Evolutionary conservation across 2,329 filamentous ascomycete genomes (phyloP), one percentile per base, ranked within the genome.

Genomic region (Clonostachys rhizophaga): DNA sequence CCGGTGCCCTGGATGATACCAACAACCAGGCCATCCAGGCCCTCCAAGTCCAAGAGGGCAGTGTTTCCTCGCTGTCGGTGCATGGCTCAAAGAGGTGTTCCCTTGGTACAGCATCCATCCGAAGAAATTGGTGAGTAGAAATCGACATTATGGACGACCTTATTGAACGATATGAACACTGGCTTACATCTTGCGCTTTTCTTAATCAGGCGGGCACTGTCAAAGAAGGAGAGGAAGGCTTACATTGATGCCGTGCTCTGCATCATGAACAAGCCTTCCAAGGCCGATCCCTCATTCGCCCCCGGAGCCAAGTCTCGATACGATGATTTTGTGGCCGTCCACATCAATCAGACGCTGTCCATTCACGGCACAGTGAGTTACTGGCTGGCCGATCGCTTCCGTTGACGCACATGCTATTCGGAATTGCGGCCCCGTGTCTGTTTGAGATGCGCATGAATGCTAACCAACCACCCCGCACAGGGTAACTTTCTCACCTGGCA

Each of bases 251-350:
- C 55, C 13, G 58, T 60, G 16, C 46, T 55, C 39, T 61, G 59
- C 34, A 46, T 61, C 24, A 48, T 51, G 14, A 44, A 46, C 6
- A 50, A 51, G 43, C 56, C 57, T 11, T 57, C 58, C 17, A 57
- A 56, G 47, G 47, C 55, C 11, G 54, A 55, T 45, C 48, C 44
- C 14, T 47, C 45, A 10, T 44, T 46, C n/a, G 52, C 50, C 17
- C 60, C 72, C 0, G 75, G 75, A 2, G 72, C 68, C 4, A 64
- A 61, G 48, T 68, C 63, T 4, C 50, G 73, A 47, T 77, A 68
- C 48, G 76, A 79, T 53, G 76, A 79, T 48, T 79, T 71, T 40
- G 63, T 75, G 6, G 72, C 67, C 6, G 63, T 66, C 0, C 76
- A 79, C 49, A 68, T 79, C 48, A 70, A 74, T 45, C 65, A 71